Percentiles rank a stretch among this genome's conserved stretches.
These are phyloP conservation scores for Lactarius hatsudake DNA, from an alignment of 768 basidiomycete genomes.

Conservation along the genomic window DNA sequence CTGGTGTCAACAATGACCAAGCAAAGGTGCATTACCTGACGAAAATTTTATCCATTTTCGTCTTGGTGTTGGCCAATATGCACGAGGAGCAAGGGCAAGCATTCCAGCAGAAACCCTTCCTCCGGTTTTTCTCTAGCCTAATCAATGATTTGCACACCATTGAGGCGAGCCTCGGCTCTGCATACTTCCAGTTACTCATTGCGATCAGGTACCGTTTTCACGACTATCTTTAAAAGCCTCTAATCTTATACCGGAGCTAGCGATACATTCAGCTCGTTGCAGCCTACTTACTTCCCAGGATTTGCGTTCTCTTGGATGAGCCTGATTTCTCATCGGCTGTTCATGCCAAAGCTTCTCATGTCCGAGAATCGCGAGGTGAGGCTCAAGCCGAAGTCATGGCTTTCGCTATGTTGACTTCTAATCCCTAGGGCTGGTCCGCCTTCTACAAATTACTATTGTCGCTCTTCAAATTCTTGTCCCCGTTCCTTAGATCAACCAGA, in stretches of 20 bases:
- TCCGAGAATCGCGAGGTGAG: conserved; percentile 84
- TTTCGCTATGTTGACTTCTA: conserved; percentile 1
- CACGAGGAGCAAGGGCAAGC: conserved; percentile 90
- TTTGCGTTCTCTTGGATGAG: conserved; percentile 99
- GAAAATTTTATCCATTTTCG: conserved; percentile 96
- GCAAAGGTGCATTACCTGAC: conserved; percentile 96
- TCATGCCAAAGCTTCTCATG: conserved; percentile 93
- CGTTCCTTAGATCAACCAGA: conserved; percentile 82
- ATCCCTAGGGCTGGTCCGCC: conserved; percentile 79
- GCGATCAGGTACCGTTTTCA: conserved; percentile 68
- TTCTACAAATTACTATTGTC: conserved; percentile 94
- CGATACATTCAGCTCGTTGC: conserved; percentile 92
- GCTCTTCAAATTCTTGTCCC: conserved; percentile 90
- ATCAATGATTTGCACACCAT: conserved; percentile 88
- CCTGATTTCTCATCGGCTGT: conserved; percentile 90
- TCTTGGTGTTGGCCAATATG: conserved; percentile 89
- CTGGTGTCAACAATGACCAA: conserved; percentile 87
- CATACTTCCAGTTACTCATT: conserved; percentile 85
- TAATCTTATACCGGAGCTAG: conserved; percentile 39
- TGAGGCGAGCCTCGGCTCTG: conserved; percentile 79
- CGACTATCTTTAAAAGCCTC: too few species aligned
- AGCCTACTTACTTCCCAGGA: conserved; percentile 95
- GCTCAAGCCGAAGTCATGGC: conserved; percentile 4
- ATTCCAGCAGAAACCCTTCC: conserved; percentile 98
- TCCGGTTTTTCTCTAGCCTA: conserved; percentile 96